These are phyloP conservation scores for Ophiostoma novo-ulmi DNA, from an alignment of 2,329 filamentous ascomycete genomes.

Conservation along the genomic window DNA sequence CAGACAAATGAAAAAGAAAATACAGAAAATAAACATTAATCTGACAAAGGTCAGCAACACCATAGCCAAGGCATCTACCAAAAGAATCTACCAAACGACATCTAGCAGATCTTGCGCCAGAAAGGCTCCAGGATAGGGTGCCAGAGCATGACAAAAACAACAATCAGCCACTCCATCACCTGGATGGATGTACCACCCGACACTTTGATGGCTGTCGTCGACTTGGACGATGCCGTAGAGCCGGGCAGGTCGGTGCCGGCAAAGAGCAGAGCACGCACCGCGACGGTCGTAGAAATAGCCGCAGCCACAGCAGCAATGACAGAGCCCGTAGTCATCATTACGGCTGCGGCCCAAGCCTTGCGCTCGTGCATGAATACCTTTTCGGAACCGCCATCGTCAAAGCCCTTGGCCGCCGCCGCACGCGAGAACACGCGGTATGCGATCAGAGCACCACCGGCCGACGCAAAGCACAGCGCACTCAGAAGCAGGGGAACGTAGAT, in stretches of 20 bases:
- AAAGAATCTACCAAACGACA: not conserved
- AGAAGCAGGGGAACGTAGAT: slow-evolving; percentile 25
- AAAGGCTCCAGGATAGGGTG: slow-evolving; percentile 25
- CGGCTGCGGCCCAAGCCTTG: slow-evolving; percentile 19
- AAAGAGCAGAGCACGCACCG: slow-evolving; percentile 27
- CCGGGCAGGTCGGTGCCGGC: slow-evolving; percentile 25
- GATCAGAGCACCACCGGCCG: slow-evolving; percentile 22
- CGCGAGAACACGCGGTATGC: slow-evolving; percentile 15
- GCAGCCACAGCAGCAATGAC: slow-evolving; percentile 24
- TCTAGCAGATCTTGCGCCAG: slow-evolving; percentile 21
- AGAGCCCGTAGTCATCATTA: slow-evolving; percentile 24
- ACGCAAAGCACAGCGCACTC: slow-evolving; percentile 24
- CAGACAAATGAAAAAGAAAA: not conserved
- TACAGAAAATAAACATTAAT: not conserved
- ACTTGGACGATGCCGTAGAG: not conserved
- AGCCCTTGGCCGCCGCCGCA: not conserved
- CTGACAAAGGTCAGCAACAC: not conserved
- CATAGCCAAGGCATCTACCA: not conserved
- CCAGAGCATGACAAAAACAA: slow-evolving; percentile 26
- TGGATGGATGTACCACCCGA: slow-evolving; percentile 26
- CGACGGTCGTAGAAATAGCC: slow-evolving; percentile 24
- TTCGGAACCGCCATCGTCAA: not conserved
- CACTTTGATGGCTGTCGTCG: slow-evolving; percentile 13
- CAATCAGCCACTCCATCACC: slow-evolving; percentile 28
- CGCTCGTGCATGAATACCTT: not conserved